phyloP scores from a whole-genome alignment of 805 yeast genomes.

The Zygosaccharomyces lentus region DNA sequence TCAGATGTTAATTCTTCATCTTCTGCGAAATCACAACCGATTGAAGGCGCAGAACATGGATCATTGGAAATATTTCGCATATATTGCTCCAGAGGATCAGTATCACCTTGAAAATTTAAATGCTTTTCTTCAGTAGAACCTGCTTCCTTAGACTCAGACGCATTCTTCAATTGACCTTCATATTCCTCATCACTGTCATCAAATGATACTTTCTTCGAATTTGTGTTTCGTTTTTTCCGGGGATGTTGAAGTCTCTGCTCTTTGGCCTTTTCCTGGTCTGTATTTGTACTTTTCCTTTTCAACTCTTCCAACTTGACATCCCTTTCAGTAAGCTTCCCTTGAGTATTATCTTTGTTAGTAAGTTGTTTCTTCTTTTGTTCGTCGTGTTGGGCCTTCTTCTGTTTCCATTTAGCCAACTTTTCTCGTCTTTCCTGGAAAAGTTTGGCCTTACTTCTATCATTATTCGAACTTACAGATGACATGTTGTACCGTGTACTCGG shows the following conservation, averaged over 20 bases:
- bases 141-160: constrained; percentile 4
- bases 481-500: constrained; percentile 4
- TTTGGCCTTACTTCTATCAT: constrained; percentile 33
- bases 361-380: constrained; percentile 20
- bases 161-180: neutral
- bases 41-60: constrained; percentile 4
- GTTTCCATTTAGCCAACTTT: constrained; percentile 57
- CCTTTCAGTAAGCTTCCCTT: constrained; percentile 26
- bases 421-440: constrained; percentile 44
- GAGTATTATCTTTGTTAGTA: constrained; percentile 8
- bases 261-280: constrained; percentile 15
- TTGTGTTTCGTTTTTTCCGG: constrained; percentile 2
- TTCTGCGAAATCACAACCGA: constrained; percentile 19
- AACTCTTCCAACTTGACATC: constrained; percentile 47
- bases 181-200: constrained; percentile 21
- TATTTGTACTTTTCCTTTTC: constrained; percentile 41
- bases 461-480: constrained; percentile 23
- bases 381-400: constrained; percentile 43
- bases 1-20: constrained; percentile 25
- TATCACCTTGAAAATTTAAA: constrained; percentile 6
- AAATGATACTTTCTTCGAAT: constrained; percentile 7
- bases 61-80: constrained; percentile 31
- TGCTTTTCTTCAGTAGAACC: neutral
- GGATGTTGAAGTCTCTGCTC: neutral
- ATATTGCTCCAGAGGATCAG: constrained; percentile 46